These are phyloP conservation scores for Plectosphaerella cucumerina DNA, from an alignment of 2,329 filamentous ascomycete genomes.

Conservation along the genomic window DNA sequence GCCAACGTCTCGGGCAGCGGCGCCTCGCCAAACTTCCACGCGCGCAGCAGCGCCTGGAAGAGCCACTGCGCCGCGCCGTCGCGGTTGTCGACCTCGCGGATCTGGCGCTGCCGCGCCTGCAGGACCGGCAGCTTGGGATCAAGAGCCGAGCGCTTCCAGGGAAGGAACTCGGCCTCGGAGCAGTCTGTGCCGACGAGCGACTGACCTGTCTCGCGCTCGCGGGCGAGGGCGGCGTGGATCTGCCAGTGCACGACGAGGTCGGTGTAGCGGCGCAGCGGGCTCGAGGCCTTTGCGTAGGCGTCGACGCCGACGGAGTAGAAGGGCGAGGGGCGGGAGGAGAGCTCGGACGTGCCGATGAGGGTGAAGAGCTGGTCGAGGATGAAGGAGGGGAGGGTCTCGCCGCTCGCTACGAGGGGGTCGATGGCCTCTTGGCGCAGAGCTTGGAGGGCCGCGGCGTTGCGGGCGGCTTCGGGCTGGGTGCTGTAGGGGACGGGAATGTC, in stretches of 20 bases:
- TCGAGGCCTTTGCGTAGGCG: conserved; percentile 61
- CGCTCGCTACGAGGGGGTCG: conserved; percentile 28
- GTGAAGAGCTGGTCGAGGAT: conserved; percentile 23
- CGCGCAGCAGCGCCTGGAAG: conserved; percentile 55
- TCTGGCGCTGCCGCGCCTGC: conserved; percentile 48
- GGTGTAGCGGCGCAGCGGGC: conserved; percentile 59
- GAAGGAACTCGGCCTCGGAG: conserved; percentile 31
- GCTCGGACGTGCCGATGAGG: conserved; percentile 46
- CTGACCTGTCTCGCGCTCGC: conserved; percentile 31
- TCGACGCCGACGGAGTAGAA: conserved; percentile 55
- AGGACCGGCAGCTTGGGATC: conserved; percentile 44
- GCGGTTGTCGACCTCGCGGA: conserved; percentile 35
- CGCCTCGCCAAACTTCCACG: conserved; percentile 51
- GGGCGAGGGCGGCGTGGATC: conserved; percentile 53
- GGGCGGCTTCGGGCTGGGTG: conserved; percentile 36
- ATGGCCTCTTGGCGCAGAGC: conserved; percentile 31
- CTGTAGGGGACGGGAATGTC: conserved; percentile 57
- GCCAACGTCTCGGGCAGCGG: conserved; percentile 42
- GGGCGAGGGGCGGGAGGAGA: conserved; percentile 48
- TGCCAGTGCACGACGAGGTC: conserved; percentile 66
- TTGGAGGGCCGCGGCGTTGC: conserved; percentile 30
- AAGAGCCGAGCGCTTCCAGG: conserved; percentile 38
- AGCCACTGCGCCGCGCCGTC: conserved; percentile 49
- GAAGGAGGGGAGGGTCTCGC: conserved; percentile 23
- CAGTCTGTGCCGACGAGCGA: conserved; percentile 16